Base-by-base conservation (phyloP, 1,284 basidiomycete species). In the Ceratorhiza oryzae-sativae region DNA sequence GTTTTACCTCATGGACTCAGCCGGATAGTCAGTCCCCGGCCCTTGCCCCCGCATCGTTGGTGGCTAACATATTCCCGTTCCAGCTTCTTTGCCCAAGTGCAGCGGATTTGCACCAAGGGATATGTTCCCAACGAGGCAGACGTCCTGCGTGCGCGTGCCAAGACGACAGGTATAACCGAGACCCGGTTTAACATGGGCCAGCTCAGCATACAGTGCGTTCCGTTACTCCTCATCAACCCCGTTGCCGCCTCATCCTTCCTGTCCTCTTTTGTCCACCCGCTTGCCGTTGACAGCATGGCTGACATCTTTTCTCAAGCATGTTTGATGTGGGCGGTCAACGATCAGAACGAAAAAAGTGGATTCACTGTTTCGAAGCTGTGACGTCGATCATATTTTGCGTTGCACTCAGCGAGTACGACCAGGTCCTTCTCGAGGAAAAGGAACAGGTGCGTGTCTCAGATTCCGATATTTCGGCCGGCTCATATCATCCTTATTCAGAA, bases 1-100 rank as follows among this genome's bases (percentile, higher is more conserved):
- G 75, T 98, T 98, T 78, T 98, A 98, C 79, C 83, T 98, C 20
- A 98, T 98, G 96, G 97, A 98, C 80, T 95, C 90, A 60, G 96
- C 96, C 0, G 85, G 86, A 53, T 98, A 98, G 91, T 95, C 77
- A 79, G 91, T 87, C 42, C 4, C 20, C 53, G 4, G 12, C 45
- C 30, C 23, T 58, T 34, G 15, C 3, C n/a, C 32, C n/a, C n/a
- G n/a, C 15, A n/a, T 32, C 18, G 36, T 6, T 34, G 3, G 42
- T 71, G 46, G 55, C 42, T 53, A 23, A 36, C 32, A 1, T 27
- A 42, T 10, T 13, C 23, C 45, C 42, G 5, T 32, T 60, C 67
- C 68, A 95, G 93, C 80, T 98, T 99, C 82, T 97, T 98, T 80
- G 86, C 86, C 42, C 89, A 95, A 73, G 90, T 95, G 5, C 81